Evolutionary conservation across 2,329 filamentous ascomycete species (phyloP), one percentile per base, ranked within the genome.

Genomic region (Plectosphaerella cucumerina): DNA sequence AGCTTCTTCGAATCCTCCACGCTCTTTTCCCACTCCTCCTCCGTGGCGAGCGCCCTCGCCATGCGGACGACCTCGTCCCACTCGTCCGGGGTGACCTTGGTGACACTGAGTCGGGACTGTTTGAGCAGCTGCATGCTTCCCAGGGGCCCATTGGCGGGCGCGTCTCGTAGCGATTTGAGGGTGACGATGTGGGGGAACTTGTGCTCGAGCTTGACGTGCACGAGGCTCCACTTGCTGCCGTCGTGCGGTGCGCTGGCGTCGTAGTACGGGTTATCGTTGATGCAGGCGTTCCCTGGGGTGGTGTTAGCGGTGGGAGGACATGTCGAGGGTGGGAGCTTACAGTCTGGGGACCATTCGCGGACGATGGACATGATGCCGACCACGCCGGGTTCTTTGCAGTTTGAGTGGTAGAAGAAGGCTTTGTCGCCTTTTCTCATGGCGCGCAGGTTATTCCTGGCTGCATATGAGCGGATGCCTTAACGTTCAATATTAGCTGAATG

Each of bases 401-500:
- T 96, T 44, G 89, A 96, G 70, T 97, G 93, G 65, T 97, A 97
- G 73, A 99, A 97, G 72, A 99, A 97, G 22, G 91, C 92, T 31
- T 92, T 77, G 64, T 99, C 94, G 47, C 92, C 92, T 50, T 85
- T 84, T 60, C 89, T 91, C 94, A 99, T 99, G 9, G 84, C 82
- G 26, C 89, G 83, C 71, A 99, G 85, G 65, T 97, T 90, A 63
- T 97, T 97, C 22, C 90, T 84, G 6, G 93, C 93, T 5, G 48
- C 49, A 3, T 57, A 56, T 14, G 55, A 53, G 2, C 54, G 54
- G 17, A 56, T 56, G 6, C 55, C 53, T 48, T 46, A 22, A 8
- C 4, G 12, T 11, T 5, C 18, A 26, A 2, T 5, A 47, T 48
- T 4, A 42, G 34, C 3, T 11, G 4, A 43, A 50, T 48, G 55